phyloP scores from a whole-genome alignment of 345 rosid species.

The Euclidium syriacum region DNA sequence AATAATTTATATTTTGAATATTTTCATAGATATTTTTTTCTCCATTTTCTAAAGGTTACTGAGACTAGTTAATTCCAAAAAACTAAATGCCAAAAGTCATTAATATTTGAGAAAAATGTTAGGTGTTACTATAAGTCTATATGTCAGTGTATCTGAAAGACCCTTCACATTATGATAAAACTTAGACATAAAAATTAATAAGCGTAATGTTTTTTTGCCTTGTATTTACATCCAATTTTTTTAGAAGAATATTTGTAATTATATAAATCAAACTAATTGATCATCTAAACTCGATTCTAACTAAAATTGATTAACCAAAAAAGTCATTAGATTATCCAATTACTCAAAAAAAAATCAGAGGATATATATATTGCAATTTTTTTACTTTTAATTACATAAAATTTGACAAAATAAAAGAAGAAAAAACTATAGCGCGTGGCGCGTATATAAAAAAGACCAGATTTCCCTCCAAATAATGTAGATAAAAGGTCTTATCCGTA shows the following conservation, averaged over 20 bases:
- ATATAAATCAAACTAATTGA: too few relatives aligned
- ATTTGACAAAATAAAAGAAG: too few relatives aligned
- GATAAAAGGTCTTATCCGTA: constrained; percentile 29
- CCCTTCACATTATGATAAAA: not conserved
- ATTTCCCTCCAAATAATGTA: constrained; percentile 25
- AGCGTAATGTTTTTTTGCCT: too few relatives aligned
- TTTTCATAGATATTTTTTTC: too few relatives aligned
- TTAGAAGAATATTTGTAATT: too few relatives aligned
- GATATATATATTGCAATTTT: too few relatives aligned
- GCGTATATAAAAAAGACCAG: constrained; percentile 5
- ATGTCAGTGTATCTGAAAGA: not conserved
- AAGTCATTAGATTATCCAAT: too few relatives aligned
- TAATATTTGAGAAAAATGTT: not conserved
- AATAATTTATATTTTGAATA: not conserved
- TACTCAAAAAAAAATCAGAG: too few relatives aligned
- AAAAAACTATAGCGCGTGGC: not conserved
- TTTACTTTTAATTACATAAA: not conserved
- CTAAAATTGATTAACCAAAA: too few relatives aligned
- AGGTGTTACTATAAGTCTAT: not conserved
- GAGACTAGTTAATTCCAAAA: not conserved
- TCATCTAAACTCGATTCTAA: too few relatives aligned
- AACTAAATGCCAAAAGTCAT: not conserved
- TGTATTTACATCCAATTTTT: too few relatives aligned
- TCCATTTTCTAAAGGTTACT: not conserved
- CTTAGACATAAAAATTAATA: too few relatives aligned